Evolutionary conservation across 331 rosid genomes (phyloP), one percentile per base, ranked within the genome.

Genomic region (Prunus yedoensis): DNA sequence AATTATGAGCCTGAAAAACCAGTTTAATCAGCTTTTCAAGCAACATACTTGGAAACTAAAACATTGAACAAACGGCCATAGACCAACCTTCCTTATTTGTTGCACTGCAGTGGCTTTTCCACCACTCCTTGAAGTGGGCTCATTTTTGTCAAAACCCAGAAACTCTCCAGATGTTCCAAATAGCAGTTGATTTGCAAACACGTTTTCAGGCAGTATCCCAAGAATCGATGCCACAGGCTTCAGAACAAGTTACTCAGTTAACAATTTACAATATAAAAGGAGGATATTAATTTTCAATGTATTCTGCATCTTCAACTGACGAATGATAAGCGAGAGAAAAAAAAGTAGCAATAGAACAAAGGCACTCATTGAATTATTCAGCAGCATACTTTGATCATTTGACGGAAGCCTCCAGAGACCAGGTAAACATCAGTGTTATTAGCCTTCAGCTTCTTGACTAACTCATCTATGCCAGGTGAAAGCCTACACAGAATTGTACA

Each of bases 381-480:
- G 72, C 14, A 49, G 74, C 96, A 15, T 86, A 94, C 98, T 79
- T 88, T 82, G 85, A 94, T 94, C 97, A 94, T 94, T 85, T 90
- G 96, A 21, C 98, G 91, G 81, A 94, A 94, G 79, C 97, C 98
- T 28, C 98, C 98, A 3, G 98, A 94, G 83, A 94, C 86, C 77
- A 94, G 88, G 84, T 83, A 94, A 73, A 91, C 91, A 0, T 73
- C 78, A 2, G 58, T 87, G 49, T 65, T 52, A 45, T 81, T 87
- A 52, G 90, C 93, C 87, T 85, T 90, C 76, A 94, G 85, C 84
- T 82, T 91, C 82, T 82, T 85, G 76, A 94, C 88, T 46, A 94
- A 74, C 57, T 90, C 91, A 21, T 86, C 85, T 25, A 94, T 91
- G 68, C 98, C 98, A 54, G 93, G 96, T 66, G 97, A 88, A 80